Base-by-base conservation (phyloP, 148 eudicot genomes). In the Camellia lanceoleosa region DNA sequence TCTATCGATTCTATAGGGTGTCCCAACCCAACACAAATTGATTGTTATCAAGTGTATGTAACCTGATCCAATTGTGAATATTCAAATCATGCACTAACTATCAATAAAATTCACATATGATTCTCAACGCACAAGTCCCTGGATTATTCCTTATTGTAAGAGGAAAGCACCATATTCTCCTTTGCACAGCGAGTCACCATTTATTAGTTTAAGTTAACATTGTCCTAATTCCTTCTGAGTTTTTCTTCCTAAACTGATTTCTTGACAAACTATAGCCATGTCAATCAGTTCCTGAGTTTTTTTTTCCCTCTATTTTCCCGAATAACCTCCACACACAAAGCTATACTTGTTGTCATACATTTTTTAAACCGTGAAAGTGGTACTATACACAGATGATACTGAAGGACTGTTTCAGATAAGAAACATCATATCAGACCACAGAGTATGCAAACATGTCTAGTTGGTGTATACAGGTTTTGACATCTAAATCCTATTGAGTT, bases 151-250 rank as follows among this genome's bases (percentile, higher is more conserved):
- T 43, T 55, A 75, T 44, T 19, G 20, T 5, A 18, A 43, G 68
- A 75, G 55, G n/a, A 61, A 75, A 61, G 43, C 55, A 61, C 2
- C 78, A 75, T 38, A 75, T 19, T 75, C 78, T 43, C 56, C 66
- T 75, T 75, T 75, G 5, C 4, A 1, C 52, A 7, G 1, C 16
- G 41, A 30, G 5, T 75, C 52, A 20, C 43, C n/a, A 38, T 4
- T 43, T 74, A 30, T 30, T 30, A 30, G 38, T 30, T 30, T 30
- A 30, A 30, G 38, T 58, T 41, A 11, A 42, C 20, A 19, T 30
- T 0, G 7, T 42, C 30, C 10, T 4, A 10, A n/a, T 59, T 71
- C 52, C 9, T 38, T 12, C 38, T 16, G 5, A 7, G 43, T 20
- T 75, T 75, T 75, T 13, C 78, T 74, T 56, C 63, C 46, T 49